phyloP scores from a whole-genome alignment of 1,284 basidiomycete genomes.

The Ganoderma lucidum region DNA sequence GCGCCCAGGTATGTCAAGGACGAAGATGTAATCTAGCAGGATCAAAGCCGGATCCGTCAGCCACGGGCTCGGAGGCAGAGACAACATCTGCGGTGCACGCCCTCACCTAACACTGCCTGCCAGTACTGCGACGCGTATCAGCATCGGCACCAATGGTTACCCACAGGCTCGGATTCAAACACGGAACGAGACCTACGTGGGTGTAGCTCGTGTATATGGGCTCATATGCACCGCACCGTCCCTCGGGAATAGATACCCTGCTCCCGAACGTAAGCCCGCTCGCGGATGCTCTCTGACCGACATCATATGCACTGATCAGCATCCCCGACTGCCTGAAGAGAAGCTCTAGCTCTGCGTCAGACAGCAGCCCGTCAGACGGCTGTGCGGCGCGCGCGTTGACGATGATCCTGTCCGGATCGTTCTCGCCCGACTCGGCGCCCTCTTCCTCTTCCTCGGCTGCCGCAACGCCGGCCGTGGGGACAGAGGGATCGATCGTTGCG shows the following conservation, averaged over 20 bases:
- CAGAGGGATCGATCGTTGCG: conserved; percentile 73
- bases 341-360: conserved; percentile 62
- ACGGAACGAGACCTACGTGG: conserved; percentile 34
- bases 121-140: conserved; percentile 60
- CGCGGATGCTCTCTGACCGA: conserved; percentile 46
- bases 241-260: conserved; percentile 49
- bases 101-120: conserved; percentile 79
- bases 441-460: conserved; percentile 54
- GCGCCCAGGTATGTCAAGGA: conserved; percentile 55
- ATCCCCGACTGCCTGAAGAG: conserved; percentile 54
- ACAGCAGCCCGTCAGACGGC: conserved; percentile 77
- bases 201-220: conserved; percentile 86
- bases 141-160: neutral
- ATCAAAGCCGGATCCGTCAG: conserved; percentile 1
- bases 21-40: conserved; percentile 85
- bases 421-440: conserved; percentile 42
- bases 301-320: conserved; percentile 65
- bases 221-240: conserved; percentile 64
- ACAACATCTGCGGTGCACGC: neutral
- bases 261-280: conserved; percentile 56
- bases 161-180: neutral
- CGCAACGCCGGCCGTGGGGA: conserved; percentile 44
- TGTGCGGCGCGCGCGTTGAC: conserved; percentile 76
- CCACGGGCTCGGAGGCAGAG: neutral
- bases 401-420: conserved; percentile 78